Percentiles rank a stretch among this genome's conserved stretches.
Evolutionary conservation across 192 early-diverging fungal species (phyloP).

Genomic region (Coemansia brasiliensis): DNA sequence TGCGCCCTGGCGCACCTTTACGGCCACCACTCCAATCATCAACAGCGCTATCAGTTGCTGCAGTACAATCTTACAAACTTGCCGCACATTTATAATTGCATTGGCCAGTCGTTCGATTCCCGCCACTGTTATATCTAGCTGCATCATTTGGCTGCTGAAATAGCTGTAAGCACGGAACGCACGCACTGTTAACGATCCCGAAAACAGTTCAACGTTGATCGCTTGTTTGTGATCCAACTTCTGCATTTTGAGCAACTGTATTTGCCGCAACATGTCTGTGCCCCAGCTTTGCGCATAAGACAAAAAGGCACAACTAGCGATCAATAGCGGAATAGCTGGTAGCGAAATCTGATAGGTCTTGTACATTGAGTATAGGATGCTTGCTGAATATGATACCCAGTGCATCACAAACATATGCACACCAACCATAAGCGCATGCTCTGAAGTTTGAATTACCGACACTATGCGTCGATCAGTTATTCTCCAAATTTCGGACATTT

Average conservation of each 20-base stretch:
- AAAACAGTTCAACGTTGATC: slow-evolving; percentile 10
- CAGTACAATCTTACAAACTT: slow-evolving; percentile 4
- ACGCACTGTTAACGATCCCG: slow-evolving; percentile 30
- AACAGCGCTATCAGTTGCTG: slow-evolving; percentile 10
- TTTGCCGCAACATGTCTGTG: background rate
- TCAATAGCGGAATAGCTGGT: slow-evolving; percentile 7
- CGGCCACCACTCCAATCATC: slow-evolving; percentile 12
- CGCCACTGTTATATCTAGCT: background rate
- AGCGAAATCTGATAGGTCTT: slow-evolving; percentile 18
- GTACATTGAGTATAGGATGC: slow-evolving; percentile 11
- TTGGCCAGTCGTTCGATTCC: slow-evolving; percentile 15
- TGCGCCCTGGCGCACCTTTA: background rate
- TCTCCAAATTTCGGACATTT: slow-evolving; percentile 26
- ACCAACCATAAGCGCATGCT: slow-evolving; percentile 17
- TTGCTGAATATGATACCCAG: background rate
- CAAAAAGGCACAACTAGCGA: background rate
- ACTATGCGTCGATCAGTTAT: slow-evolving; percentile 2
- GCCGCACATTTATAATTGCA: slow-evolving; percentile 7
- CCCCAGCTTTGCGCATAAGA: background rate
- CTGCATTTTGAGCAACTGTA: slow-evolving; percentile 7
- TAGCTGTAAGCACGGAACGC: slow-evolving; percentile 10
- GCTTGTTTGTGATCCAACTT: background rate
- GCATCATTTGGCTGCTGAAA: slow-evolving; percentile 8
- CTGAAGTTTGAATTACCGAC: slow-evolving; percentile 10
- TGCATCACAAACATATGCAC: slow-evolving; percentile 16